phyloP scores from a whole-genome alignment of 225 moss, liverwort and hornwort species.

The Anthoceros angustus region DNA sequence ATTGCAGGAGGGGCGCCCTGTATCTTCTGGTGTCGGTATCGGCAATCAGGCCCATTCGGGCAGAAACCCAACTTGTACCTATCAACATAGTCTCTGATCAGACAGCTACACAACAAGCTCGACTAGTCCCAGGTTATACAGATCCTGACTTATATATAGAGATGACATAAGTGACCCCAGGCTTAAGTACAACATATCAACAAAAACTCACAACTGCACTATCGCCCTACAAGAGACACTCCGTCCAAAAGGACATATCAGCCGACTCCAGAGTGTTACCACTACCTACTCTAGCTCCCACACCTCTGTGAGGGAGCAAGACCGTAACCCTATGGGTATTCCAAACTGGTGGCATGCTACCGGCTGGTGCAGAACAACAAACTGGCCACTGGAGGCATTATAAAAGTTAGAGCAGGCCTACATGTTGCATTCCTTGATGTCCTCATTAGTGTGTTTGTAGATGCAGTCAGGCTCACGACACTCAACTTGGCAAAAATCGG shows the following conservation, averaged over 20 bases:
- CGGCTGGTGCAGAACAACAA: not conserved
- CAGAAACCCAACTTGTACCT: conserved; percentile 99
- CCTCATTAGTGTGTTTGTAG: conserved; percentile 99
- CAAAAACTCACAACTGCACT: too few relatives aligned
- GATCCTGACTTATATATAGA: too few relatives aligned
- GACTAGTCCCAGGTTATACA: not conserved
- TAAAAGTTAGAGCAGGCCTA: conserved; percentile 17
- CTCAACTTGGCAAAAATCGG: conserved; percentile 99
- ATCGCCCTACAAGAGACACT: not conserved
- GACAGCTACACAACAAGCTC: not conserved
- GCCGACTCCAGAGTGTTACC: too few relatives aligned
- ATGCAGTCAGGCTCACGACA: conserved; percentile 99
- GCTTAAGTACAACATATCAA: too few relatives aligned
- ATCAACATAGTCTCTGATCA: conserved; percentile 2
- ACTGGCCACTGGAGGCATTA: not conserved
- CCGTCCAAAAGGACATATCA: not conserved
- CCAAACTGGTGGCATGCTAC: not conserved
- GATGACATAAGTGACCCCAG: too few relatives aligned
- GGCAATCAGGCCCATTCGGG: conserved; percentile 92
- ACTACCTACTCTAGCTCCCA: too few relatives aligned
- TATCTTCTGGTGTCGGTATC: conserved; percentile 84
- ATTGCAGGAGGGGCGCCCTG: conserved; percentile 76
- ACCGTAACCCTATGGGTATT: not conserved
- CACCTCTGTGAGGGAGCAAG: not conserved
- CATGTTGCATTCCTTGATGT: conserved; percentile 99